phyloP scores from a whole-genome alignment of 2,329 filamentous ascomycete genomes.

The Neurospora crassa region DNA sequence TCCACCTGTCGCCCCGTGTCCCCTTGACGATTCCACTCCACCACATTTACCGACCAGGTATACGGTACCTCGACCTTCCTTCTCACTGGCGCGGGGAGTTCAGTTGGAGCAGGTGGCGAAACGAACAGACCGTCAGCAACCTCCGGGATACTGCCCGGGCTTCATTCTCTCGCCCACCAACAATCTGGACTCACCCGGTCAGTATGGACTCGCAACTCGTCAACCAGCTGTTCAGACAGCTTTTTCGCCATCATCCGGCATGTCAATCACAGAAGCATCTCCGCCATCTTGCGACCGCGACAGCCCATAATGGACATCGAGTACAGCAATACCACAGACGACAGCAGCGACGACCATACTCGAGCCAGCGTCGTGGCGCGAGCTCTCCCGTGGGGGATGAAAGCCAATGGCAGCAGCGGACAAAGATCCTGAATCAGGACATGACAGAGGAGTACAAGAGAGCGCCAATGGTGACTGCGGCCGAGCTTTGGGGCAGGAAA shows the following conservation, averaged over 20 bases:
- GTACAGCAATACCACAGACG: conserved; percentile 23
- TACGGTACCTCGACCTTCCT: not conserved
- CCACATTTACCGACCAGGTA: not conserved
- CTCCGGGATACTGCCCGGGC: not conserved
- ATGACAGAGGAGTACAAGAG: conserved; percentile 69
- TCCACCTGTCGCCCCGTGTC: not conserved
- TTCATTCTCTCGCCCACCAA: conserved; percentile 4
- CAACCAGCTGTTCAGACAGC: conserved; percentile 70
- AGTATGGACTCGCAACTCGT: conserved; percentile 75
- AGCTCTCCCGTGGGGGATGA: conserved; percentile 33
- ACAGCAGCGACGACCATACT: conserved; percentile 22
- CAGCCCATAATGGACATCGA: conserved; percentile 19
- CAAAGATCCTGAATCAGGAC: conserved; percentile 64
- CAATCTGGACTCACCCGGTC: conserved; percentile 6
- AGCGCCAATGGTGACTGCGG: conserved; percentile 79
- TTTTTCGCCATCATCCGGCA: conserved; percentile 68
- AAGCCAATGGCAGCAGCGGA: conserved; percentile 79
- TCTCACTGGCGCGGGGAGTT: not conserved
- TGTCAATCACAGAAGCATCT: conserved; percentile 45
- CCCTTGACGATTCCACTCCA: not conserved
- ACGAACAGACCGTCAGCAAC: not conserved
- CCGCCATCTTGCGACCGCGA: conserved; percentile 24
- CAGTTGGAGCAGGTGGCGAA: not conserved
- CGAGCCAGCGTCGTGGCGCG: conserved; percentile 10
- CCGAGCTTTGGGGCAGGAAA: conserved; percentile 59